phyloP scores from a whole-genome alignment of 306 rosid species.

The Cyclanthera cordifolia region DNA sequence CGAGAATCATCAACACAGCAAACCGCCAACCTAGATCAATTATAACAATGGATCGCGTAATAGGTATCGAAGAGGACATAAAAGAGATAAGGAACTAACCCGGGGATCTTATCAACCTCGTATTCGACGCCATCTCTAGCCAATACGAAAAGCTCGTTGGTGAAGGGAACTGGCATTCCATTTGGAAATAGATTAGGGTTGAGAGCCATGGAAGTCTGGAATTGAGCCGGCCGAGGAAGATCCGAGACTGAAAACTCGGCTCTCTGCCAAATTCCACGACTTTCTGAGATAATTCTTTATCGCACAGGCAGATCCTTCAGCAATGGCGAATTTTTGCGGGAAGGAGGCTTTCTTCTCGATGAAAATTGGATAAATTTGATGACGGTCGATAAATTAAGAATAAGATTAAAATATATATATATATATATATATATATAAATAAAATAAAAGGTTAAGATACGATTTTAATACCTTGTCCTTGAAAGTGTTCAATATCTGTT shows the following conservation, averaged over 20 bases:
- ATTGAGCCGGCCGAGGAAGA: background rate
- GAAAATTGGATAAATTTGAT: background rate
- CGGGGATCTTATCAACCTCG: constrained; percentile 88
- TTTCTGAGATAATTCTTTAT: background rate
- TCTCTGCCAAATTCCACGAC: constrained; percentile 4
- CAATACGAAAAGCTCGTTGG: constrained; percentile 78
- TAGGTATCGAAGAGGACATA: background rate
- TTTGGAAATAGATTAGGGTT: constrained; percentile 76
- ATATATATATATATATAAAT: no score
- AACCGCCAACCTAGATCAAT: background rate
- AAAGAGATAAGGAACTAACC: constrained; percentile 24
- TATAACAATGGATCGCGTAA: background rate
- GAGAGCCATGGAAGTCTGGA: constrained; percentile 44
- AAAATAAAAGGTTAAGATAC: no score
- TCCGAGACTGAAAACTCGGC: background rate
- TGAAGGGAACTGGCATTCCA: constrained; percentile 77
- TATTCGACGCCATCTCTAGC: constrained; percentile 95
- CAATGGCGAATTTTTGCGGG: background rate
- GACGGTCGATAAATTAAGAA: no score
- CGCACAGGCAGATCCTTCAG: background rate
- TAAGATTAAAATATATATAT: no score
- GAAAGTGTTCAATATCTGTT: no score
- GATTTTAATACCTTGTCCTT: no score
- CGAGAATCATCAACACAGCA: background rate
- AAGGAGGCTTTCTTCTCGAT: background rate